Evolutionary conservation across 2,329 filamentous ascomycete genomes (phyloP), one percentile per base, ranked within the genome.

Genomic region (Cadophora sp.): DNA sequence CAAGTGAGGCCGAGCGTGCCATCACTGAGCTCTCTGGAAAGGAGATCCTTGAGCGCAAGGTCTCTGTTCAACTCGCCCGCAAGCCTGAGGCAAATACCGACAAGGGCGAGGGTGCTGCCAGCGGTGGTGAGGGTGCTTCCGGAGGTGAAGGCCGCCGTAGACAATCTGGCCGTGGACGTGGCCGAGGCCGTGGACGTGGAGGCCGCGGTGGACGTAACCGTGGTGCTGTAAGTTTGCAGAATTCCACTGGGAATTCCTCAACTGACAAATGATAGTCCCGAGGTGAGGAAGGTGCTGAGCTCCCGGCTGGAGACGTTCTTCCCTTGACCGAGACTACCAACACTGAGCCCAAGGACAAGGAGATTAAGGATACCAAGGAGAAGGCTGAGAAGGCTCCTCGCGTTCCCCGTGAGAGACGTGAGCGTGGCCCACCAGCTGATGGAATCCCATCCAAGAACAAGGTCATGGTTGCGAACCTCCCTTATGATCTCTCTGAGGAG

Each of bases 391-490:
- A 70, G 62, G 65, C 61, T 48, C 78, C 81, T 76, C 85, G 85
- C 70, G 80, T 82, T 76, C 82, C 83, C 76, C 86, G 86, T 77
- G 85, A 89, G 83, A 85, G 87, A 76, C 85, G 88, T 75, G 87
- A 97, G 88, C 94, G 96, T 81, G 96, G 96, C 71, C 96, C 96
- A 73, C 96, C 96, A 68, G 95, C 97, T 81, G 95, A 99, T 80
- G 96, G 96, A 75, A 93, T 99, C 78, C 91, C 96, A 73, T 98
- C 95, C 82, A 97, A 97, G 91, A 98, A 92, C 82, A 99, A 99
- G 91, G 93, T 99, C 83, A 99, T 99, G 96, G 96, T 99, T 78
- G 96, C 96, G 78, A 99, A 99, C 86, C 89, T 99, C 71, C 96
- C 96, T 62, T 99, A 99, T 79, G 95, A 99, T 84, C 88, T 98